Conservation (phyloP, 345 rosid species). For the Microthlaspi erraticum region DNA sequence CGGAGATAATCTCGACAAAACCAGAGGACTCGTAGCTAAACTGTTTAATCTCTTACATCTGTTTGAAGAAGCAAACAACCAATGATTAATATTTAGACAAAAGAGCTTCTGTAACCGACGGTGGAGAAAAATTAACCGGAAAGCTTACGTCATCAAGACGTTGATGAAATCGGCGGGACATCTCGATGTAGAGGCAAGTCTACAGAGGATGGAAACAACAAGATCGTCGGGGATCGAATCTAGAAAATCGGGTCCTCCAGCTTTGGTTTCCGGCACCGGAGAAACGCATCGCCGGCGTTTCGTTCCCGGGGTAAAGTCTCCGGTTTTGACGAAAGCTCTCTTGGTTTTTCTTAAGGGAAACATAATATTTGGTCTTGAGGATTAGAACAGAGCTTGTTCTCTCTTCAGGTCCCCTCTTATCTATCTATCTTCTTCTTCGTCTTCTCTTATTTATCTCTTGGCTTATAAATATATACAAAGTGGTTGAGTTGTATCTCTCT, state of each 20-base stretch:
- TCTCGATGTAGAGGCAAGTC: constrained; percentile 61
- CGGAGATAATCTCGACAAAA: constrained; percentile 65
- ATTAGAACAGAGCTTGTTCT: constrained; percentile 46
- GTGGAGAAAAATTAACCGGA: background rate
- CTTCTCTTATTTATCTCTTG: constrained; percentile 5
- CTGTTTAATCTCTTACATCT: constrained; percentile 87
- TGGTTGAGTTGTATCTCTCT: constrained; percentile 46
- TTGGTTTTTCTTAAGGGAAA: constrained; percentile 16
- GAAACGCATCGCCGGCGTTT: constrained; percentile 47
- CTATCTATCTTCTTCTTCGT: background rate
- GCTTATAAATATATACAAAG: constrained; percentile 42
- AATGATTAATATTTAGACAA: background rate
- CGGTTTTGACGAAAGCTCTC: constrained; percentile 28
- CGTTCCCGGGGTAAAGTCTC: constrained; percentile 36
- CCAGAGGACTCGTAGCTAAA: constrained; percentile 58
- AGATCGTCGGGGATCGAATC: constrained; percentile 85
- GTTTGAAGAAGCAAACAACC: constrained; percentile 29
- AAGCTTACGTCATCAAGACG: constrained; percentile 69
- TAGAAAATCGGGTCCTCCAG: constrained; percentile 52
- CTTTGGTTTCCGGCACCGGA: background rate
- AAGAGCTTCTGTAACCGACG: background rate
- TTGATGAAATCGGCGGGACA: constrained; percentile 78
- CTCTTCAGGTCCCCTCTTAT: constrained; percentile 66
- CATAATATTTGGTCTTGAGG: constrained; percentile 46
- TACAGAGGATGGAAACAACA: constrained; percentile 65